Percentiles rank a stretch among this genome's conserved stretches.
Conservation (phyloP, 768 basidiomycete species). For the Fomitopsis serialis region DNA sequence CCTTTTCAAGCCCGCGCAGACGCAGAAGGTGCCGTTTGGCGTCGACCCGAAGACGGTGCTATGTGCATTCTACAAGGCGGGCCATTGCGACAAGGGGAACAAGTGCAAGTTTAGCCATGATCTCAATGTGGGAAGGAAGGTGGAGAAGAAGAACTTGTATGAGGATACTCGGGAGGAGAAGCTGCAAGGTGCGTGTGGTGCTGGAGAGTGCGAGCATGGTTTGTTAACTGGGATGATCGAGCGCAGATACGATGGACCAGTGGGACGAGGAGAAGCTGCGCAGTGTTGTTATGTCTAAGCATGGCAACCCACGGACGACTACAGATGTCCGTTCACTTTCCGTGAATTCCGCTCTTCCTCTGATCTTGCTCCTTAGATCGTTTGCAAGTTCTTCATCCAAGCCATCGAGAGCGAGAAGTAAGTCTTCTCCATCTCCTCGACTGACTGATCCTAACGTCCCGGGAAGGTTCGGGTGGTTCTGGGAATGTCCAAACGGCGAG, state of each 20-base stretch:
- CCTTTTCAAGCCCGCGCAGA: slow-evolving; percentile 72
- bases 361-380: slow-evolving; percentile 52
- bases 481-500: slow-evolving; percentile 89
- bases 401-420: slow-evolving; percentile 90
- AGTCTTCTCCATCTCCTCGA: slow-evolving; percentile 9
- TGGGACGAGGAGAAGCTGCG: slow-evolving; percentile 96
- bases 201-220: background rate
- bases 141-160: slow-evolving; percentile 94
- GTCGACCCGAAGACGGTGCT: slow-evolving; percentile 95
- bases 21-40: slow-evolving; percentile 88
- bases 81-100: slow-evolving; percentile 86
- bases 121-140: slow-evolving; percentile 81
- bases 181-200: slow-evolving; percentile 42
- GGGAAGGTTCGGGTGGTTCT: slow-evolving; percentile 86
- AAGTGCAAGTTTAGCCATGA: slow-evolving; percentile 99
- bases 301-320: slow-evolving; percentile 85
- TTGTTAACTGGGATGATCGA: background rate
- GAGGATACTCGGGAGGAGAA: slow-evolving; percentile 84
- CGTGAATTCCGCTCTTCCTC: background rate
- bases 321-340: slow-evolving; percentile 63
- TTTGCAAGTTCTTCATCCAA: slow-evolving; percentile 96
- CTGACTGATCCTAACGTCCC: background rate
- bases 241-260: slow-evolving; percentile 88
- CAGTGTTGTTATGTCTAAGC: slow-evolving; percentile 81
- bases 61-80: slow-evolving; percentile 90